phyloP scores from a whole-genome alignment of 306 rosid species.

The Cucumis sativus region Cucumber_9930_V3 NC_026660.2:12210501-12211000 shows the following conservation, averaged over 20 bases:
- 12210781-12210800: not conserved
- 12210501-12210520: conserved; percentile 33
- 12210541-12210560: conserved; percentile 52
- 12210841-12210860: not conserved
- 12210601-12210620: not conserved
- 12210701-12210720: not conserved
- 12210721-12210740: not conserved
- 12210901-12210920: conserved; percentile 39
- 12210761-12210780: not conserved
- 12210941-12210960: conserved; percentile 62
- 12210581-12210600: not conserved
- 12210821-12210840: not conserved
- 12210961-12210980: conserved; percentile 98
- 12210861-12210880: not conserved
- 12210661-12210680: not conserved
- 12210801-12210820: not conserved
- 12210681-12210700: not conserved
- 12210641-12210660: not conserved
- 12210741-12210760: not conserved
- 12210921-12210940: conserved; percentile 29
- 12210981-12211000: conserved; percentile 95
- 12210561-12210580: not conserved
- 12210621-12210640: not conserved
- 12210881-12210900: conserved; percentile 30
- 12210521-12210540: conserved; percentile 60